Evolutionary conservation across 2,329 filamentous ascomycete genomes (phyloP), one percentile per base, ranked within the genome.

Genomic region (Fusarium austroafricanum): DNA sequence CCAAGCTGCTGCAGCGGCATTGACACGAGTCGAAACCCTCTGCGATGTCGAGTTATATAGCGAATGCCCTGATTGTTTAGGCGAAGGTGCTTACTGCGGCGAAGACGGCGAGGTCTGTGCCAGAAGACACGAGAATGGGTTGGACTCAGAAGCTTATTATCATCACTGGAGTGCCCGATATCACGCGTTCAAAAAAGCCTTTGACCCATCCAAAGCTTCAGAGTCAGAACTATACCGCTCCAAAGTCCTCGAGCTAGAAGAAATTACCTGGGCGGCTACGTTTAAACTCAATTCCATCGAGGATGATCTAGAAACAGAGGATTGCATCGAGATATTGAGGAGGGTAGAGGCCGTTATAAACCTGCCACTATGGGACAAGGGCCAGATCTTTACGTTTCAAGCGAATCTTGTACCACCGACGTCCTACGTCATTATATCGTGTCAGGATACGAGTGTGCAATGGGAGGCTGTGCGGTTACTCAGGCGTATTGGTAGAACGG

Each of bases 381-480:
- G 59, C 1, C 61, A 64, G 2, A 43, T 43, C 4, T 64, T 64
- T 2, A 64, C 45, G 10, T 64, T 64, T 0, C 59, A 64, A 3
- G 61, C 61, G 1, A 64, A 64, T 23, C 14, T 67, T 0, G 20
- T 62, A 6, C 56, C 57, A 1, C 54, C 64, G 1, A 50, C 53
- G 6, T 55, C 62, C 12, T 62, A 63, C 1, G 43, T 67, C 9
- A 67, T 61, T 3, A 53, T 57, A n/a, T 67, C 50, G 1, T 67
- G 64, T 2, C 54, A 50, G 20, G 57, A 67, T 9, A 29, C 28
- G 3, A 46, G 10, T 0, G 39, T 67, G 7, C 61, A 65, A 3
- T 58, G 59, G 61, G 60, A 65, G 3, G 61, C 33, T 1, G 56
- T 67, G 4, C 17, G 45, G 2, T 42, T 67, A 12, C 11, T 67